Conservation (phyloP, 2,329 filamentous ascomycete genomes). For the Curvularia sp. region DNA sequence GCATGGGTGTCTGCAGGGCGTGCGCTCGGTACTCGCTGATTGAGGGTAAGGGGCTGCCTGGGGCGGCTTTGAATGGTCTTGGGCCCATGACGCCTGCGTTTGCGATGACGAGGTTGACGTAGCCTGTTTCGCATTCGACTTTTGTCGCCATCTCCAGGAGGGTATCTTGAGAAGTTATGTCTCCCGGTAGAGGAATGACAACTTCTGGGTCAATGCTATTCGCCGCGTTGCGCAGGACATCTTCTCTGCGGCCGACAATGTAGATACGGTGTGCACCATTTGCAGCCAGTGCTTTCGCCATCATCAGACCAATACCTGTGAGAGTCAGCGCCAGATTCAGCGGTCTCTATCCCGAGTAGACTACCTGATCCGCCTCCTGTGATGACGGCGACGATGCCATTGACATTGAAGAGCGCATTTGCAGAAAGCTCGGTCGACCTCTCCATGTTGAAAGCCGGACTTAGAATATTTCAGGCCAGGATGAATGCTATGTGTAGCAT, state of each 20-base stretch:
- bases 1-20: constrained; percentile 28
- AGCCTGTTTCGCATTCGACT: constrained; percentile 22
- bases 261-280: constrained; percentile 32
- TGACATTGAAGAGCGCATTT: constrained; percentile 28
- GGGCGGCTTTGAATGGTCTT: constrained; percentile 22
- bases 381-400: constrained; percentile 31
- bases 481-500: neutral
- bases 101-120: constrained; percentile 34
- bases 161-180: constrained; percentile 27
- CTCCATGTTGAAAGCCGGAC: neutral
- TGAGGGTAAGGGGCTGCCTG: constrained; percentile 18
- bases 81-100: constrained; percentile 38
- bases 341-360: neutral
- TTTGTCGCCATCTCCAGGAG: constrained; percentile 23
- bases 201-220: constrained; percentile 18
- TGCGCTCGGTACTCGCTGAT: constrained; percentile 29
- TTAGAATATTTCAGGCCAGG: neutral
- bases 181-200: constrained; percentile 30
- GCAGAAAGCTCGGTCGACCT: constrained; percentile 18
- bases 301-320: constrained; percentile 31
- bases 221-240: constrained; percentile 22
- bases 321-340: neutral
- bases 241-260: constrained; percentile 30
- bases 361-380: constrained; percentile 34
- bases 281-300: constrained; percentile 27